Evolutionary conservation across 2,329 filamentous ascomycete genomes (phyloP).

Genomic region (Penicillium concentricum): DNA sequence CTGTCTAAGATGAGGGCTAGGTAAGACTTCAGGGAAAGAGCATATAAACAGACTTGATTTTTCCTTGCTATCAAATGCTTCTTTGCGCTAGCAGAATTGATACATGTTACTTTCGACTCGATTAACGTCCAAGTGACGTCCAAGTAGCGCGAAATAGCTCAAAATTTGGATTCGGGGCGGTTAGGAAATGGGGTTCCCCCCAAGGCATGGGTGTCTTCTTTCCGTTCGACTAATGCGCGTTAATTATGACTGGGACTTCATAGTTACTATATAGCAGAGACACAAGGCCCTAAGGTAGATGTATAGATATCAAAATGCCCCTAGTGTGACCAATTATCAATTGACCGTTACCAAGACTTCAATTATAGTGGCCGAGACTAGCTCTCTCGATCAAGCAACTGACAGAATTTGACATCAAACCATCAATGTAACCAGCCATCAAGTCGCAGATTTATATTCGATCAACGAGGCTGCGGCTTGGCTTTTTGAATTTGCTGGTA

Average conservation of each 20-base stretch:
- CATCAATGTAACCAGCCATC: background rate
- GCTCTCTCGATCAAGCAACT: background rate
- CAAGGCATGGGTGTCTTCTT: no score
- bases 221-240: no score
- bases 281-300: background rate
- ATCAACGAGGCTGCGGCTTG: background rate
- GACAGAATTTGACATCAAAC: background rate
- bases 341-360: background rate
- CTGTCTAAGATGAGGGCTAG: background rate
- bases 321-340: background rate
- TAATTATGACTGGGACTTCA: background rate
- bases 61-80: background rate
- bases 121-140: background rate
- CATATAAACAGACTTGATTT: background rate
- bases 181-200: no score
- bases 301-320: background rate
- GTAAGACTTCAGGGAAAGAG: background rate
- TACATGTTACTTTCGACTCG: background rate
- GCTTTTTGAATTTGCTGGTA: slow-evolving; percentile 40
- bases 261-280: background rate
- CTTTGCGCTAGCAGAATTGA: background rate
- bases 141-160: no score
- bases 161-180: no score
- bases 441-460: background rate
- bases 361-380: no score